Evolutionary conservation across 495 filamentous ascomycete genomes (phyloP).

Genomic region (Penicillium paradoxum): DNA sequence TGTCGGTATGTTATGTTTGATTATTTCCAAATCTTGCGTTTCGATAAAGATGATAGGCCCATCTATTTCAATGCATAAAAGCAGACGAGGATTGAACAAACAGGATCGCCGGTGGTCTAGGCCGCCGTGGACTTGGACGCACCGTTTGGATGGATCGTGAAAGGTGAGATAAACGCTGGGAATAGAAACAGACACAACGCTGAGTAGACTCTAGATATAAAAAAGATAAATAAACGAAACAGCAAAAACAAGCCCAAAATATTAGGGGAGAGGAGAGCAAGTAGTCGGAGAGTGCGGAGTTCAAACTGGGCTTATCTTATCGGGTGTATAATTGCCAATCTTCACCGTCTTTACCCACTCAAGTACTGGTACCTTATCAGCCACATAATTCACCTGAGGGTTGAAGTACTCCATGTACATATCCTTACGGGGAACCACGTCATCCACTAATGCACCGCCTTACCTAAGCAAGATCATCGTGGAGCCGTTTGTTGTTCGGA

Average conservation of each 20-base stretch:
- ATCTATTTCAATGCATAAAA: background rate
- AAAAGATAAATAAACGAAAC: background rate
- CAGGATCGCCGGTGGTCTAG: background rate
- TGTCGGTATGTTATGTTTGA: background rate
- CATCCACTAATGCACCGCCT: background rate
- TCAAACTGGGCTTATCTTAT: conserved; percentile 5
- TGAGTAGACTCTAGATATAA: background rate
- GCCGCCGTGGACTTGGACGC: background rate
- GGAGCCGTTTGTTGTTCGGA: conserved; percentile 5
- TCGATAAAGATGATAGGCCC: background rate
- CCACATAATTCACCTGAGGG: background rate
- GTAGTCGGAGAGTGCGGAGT: conserved; percentile 12
- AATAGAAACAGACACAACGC: background rate
- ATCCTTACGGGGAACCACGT: background rate
- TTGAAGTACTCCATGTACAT: background rate
- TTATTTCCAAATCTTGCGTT: background rate
- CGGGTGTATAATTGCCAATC: background rate
- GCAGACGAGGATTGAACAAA: background rate
- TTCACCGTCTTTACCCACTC: background rate
- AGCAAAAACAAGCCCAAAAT: background rate
- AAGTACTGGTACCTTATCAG: background rate
- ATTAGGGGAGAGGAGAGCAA: background rate
- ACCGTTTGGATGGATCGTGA: background rate
- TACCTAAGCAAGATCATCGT: conserved; percentile 2
- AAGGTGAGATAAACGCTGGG: too few species aligned